A percentile compares a stretch with the other conserved stretches of the same genome.
These are phyloP conservation scores for Sphaerulina musiva DNA, from an alignment of 2,329 filamentous ascomycete species.

Conservation along the genomic window DNA sequence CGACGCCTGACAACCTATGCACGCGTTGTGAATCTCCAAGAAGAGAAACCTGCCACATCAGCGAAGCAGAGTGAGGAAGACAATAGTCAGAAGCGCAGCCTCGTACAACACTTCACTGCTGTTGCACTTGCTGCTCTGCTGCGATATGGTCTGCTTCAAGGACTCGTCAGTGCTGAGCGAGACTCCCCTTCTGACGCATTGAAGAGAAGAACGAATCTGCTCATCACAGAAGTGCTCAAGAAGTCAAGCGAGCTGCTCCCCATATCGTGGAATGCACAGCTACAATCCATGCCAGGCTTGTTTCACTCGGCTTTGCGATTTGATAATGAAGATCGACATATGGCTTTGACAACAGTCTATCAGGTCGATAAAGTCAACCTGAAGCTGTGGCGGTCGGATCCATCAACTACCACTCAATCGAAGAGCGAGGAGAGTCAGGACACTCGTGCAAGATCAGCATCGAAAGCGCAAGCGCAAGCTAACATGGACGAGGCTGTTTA, in stretches of 20 bases:
- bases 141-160: slow-evolving; percentile 61
- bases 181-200: slow-evolving; percentile 62
- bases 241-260: slow-evolving; percentile 81
- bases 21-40: slow-evolving; percentile 78
- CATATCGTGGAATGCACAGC: slow-evolving; percentile 68
- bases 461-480: slow-evolving; percentile 52
- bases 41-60: slow-evolving; percentile 47
- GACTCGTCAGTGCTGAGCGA: slow-evolving; percentile 55
- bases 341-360: slow-evolving; percentile 85
- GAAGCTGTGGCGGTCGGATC: slow-evolving; percentile 71
- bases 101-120: slow-evolving; percentile 90
- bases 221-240: slow-evolving; percentile 87
- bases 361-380: slow-evolving; percentile 97
- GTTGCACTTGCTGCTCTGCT: slow-evolving; percentile 80
- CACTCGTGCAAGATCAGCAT: slow-evolving; percentile 40
- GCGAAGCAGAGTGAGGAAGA: slow-evolving; percentile 52
- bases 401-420: slow-evolving; percentile 16
- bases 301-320: slow-evolving; percentile 71
- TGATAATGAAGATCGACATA: slow-evolving; percentile 63
- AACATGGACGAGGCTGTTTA: slow-evolving; percentile 59
- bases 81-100: slow-evolving; percentile 60
- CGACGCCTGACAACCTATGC: slow-evolving; percentile 91
- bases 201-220: slow-evolving; percentile 79
- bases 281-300: slow-evolving; percentile 83
- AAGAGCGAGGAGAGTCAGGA: slow-evolving; percentile 27